A percentile compares a stretch with the other conserved stretches of the same genome.
Conservation (phyloP, 1,139 yeast species). For the Debaryomyces singareniensis region DNA sequence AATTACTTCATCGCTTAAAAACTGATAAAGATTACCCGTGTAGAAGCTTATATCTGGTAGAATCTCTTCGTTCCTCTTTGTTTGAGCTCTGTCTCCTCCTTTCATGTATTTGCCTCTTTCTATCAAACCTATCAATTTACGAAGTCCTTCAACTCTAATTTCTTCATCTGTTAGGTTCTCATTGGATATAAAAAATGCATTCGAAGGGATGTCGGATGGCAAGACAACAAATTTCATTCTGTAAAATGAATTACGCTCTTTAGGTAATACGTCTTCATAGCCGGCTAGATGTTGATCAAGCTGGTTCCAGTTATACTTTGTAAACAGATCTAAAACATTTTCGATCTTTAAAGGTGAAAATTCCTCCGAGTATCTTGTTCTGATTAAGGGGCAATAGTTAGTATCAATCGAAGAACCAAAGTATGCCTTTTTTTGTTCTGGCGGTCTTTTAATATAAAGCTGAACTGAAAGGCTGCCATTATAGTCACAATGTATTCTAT, state of each 20-base stretch:
- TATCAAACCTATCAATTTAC: conserved; percentile 61
- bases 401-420: conserved; percentile 7
- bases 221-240: conserved; percentile 76
- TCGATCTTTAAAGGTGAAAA: conserved; percentile 58
- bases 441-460: conserved; percentile 41
- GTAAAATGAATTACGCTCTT: conserved; percentile 52
- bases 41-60: conserved; percentile 78
- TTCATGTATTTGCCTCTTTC: conserved; percentile 49
- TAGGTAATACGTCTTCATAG: conserved; percentile 62
- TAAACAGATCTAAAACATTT: conserved; percentile 46
- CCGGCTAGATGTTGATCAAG: conserved; percentile 90
- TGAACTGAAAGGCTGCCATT: conserved; percentile 73
- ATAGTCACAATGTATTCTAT: conserved; percentile 67
- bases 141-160: conserved; percentile 77
- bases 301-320: conserved; percentile 79
- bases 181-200: conserved; percentile 42
- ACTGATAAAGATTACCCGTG: conserved; percentile 76
- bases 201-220: conserved; percentile 67
- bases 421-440: conserved; percentile 12
- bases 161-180: conserved; percentile 77
- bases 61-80: conserved; percentile 41
- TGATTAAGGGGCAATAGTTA: conserved; percentile 49
- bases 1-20: conserved; percentile 37
- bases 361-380: conserved; percentile 71
- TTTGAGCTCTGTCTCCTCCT: conserved; percentile 35